Conservation (phyloP, 192 early-diverging fungal genomes). For the Irineochytrium annulatum region DNA sequence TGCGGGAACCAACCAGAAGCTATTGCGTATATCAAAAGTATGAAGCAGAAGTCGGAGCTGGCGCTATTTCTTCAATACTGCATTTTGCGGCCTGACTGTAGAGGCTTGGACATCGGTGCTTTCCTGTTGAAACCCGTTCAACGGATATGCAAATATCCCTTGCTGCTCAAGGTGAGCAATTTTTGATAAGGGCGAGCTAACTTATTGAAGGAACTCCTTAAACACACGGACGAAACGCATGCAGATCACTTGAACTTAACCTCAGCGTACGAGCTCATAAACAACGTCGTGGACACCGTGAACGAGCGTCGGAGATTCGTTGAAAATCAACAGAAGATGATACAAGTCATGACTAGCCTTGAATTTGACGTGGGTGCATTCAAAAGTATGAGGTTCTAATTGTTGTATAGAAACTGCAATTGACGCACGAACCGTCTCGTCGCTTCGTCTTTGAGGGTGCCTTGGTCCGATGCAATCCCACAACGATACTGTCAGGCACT, state of each 20-base stretch:
- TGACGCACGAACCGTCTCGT: background rate
- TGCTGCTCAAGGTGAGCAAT: constrained; percentile 37
- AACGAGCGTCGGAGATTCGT: constrained; percentile 44
- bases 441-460: background rate
- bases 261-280: constrained; percentile 37
- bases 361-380: background rate
- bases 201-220: constrained; percentile 36
- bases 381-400: too few species aligned
- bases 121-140: constrained; percentile 47
- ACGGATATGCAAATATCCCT: constrained; percentile 51
- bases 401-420: too few species aligned
- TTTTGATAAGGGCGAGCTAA: background rate
- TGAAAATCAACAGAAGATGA: constrained; percentile 46
- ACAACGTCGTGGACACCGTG: constrained; percentile 47
- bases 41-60: constrained; percentile 27
- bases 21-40: constrained; percentile 39
- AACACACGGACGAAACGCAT: constrained; percentile 42
- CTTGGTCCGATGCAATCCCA: background rate
- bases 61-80: constrained; percentile 38
- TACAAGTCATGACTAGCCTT: constrained; percentile 16
- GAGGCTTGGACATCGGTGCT: constrained; percentile 8
- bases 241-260: constrained; percentile 34
- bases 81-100: constrained; percentile 10
- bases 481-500: background rate
- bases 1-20: constrained; percentile 54